Base-by-base conservation (phyloP, 352 stramenopile species). In the Globisporangium paroecandrum region DNA sequence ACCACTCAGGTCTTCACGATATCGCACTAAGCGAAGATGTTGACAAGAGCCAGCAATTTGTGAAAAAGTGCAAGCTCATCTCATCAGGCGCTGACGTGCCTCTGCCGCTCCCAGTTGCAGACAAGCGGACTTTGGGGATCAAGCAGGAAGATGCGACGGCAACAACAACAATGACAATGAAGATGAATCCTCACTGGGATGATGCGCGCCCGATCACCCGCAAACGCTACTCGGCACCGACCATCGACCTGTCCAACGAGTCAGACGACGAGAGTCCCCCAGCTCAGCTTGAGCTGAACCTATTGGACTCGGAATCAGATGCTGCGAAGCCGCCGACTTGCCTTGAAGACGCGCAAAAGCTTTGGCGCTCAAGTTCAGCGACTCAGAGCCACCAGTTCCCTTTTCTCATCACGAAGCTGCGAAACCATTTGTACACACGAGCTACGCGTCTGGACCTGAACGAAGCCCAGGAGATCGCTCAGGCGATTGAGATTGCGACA, bases 361-460 rank as follows among this genome's bases (percentile, higher is more conserved):
- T 83, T 12, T 46, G 69, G 34, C 60, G 62, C 3, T 63, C 54
- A 2, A 58, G 22, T 12, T 8, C 15, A 47, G 53, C 10, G 18
- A 53, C 24, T 7, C 76, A 77, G 59, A 56, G 74, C 22, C 56
- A 58, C n/a, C 47, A 69, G 46, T 74, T 81, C 25, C 71, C 74
- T 3, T 46, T 38, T 15, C 54, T 71, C 34, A 69, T 76, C 49
- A 38, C 71, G 29, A 69, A 74, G 24, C 54, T 83, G 5, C 71
- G 58, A 12, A 47, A 59, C 18, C 73, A 73, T 66, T 65, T 83
- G 56, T 64, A 72, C 69, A 24, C 36, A 6, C 54, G 68, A 43
- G 32, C 18, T 51, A 51, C 55, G 38, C 47, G 25, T 54, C 18
- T 75, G 43, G 64, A 62, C 15, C 36, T 62, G 10, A 57, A 54